Evolutionary conservation across 805 yeast species (phyloP).

Genomic region (Jamesozyma lodderae): DNA sequence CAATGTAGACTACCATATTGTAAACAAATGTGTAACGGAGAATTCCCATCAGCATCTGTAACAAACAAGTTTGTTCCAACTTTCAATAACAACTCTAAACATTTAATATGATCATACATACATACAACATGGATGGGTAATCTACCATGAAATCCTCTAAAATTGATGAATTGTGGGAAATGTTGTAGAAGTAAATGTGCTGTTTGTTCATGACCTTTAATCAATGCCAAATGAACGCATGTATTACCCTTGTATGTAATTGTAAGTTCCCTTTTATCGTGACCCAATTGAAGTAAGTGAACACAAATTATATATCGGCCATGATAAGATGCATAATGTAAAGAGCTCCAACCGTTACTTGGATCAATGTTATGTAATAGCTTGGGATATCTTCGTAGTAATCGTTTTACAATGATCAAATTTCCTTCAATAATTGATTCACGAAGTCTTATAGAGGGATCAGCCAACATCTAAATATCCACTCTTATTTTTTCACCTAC

Average conservation of each 20-base stretch:
- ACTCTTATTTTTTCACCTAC: no score
- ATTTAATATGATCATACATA: conserved; percentile 48
- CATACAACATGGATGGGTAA: conserved; percentile 68
- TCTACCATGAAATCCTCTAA: conserved; percentile 37
- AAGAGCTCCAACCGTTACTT: conserved; percentile 66
- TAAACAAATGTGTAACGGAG: conserved; percentile 77
- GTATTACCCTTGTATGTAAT: conserved; percentile 49
- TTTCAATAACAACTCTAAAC: conserved; percentile 54
- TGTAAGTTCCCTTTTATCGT: conserved; percentile 42
- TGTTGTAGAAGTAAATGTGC: conserved; percentile 61
- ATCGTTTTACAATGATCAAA: conserved; percentile 52
- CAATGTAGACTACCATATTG: conserved; percentile 56
- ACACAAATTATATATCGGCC: conserved; percentile 67
- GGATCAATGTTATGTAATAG: conserved; percentile 61
- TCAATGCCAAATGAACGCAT: conserved; percentile 61
- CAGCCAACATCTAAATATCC: conserved; percentile 30
- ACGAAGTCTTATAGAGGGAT: conserved; percentile 58
- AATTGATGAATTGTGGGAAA: conserved; percentile 45
- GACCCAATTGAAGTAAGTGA: conserved; percentile 45
- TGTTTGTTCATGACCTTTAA: conserved; percentile 58
- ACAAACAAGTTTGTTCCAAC: conserved; percentile 70
- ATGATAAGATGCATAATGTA: conserved; percentile 70
- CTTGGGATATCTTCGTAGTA: conserved; percentile 59
- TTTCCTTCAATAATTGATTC: conserved; percentile 57
- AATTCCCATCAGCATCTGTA: conserved; percentile 65